phyloP scores from a whole-genome alignment of 139 green algal genomes.

The Haematococcus lacustris region DNA sequence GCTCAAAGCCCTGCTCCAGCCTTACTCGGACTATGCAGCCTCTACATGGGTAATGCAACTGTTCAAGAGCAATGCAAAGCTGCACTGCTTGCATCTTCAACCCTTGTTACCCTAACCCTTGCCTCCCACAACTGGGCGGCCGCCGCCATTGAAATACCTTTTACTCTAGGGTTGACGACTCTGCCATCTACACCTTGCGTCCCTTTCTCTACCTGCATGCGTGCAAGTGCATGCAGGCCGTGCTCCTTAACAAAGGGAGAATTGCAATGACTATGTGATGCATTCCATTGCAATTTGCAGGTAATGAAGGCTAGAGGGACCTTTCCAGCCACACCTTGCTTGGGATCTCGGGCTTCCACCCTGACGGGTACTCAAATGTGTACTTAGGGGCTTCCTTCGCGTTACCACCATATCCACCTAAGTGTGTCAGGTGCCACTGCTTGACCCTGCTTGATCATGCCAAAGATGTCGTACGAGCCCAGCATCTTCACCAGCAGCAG shows the following conservation, averaged over 20 bases:
- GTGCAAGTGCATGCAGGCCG: not conserved
- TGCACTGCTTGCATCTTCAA: no score
- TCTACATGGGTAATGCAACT: no score
- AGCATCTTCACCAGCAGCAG: not conserved
- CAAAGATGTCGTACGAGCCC: not conserved
- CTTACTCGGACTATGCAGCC: no score
- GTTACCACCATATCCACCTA: conserved; percentile 71
- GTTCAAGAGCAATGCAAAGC: no score
- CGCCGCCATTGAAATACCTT: no score
- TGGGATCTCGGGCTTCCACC: conserved; percentile 65
- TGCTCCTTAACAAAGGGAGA: not conserved
- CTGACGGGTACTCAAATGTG: conserved; percentile 55
- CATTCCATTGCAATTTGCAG: no score
- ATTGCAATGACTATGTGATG: no score
- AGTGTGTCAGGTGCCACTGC: not conserved
- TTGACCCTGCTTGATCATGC: not conserved
- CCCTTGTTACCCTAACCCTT: no score
- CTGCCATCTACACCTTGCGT: conserved; percentile 78
- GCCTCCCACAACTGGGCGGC: no score
- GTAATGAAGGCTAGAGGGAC: not conserved
- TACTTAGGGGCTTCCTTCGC: conserved; percentile 62
- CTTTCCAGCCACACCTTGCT: conserved; percentile 70
- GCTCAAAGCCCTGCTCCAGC: no score
- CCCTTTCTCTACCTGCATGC: conserved; percentile 66
- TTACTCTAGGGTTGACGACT: conserved; percentile 45